These are phyloP conservation scores for Boletus putidus DNA, from an alignment of 1,284 basidiomycete species.

Conservation along the genomic window DNA sequence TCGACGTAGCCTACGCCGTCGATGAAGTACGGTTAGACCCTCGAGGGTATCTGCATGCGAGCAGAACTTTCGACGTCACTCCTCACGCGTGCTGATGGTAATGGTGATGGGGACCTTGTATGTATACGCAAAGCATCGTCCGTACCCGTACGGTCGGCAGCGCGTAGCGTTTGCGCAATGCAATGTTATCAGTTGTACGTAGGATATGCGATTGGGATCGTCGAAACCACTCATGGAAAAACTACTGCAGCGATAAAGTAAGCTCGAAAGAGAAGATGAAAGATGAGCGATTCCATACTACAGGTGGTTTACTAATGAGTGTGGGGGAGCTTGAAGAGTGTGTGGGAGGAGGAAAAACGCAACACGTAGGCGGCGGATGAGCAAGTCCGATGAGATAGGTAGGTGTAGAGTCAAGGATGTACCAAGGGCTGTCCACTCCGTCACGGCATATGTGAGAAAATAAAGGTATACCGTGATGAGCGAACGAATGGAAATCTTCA, in stretches of 20 bases:
- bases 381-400: constrained; percentile 21
- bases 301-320: constrained; percentile 29
- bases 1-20: constrained; percentile 54
- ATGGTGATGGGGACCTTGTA: not conserved
- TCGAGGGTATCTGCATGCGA: constrained; percentile 36
- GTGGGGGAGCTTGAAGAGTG: constrained; percentile 18
- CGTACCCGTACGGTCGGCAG: not conserved
- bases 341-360: constrained; percentile 12
- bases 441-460: constrained; percentile 27
- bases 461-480: constrained; percentile 30
- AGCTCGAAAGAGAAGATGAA: constrained; percentile 14
- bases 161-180: not conserved
- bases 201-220: constrained; percentile 18
- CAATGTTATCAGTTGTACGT: constrained; percentile 15
- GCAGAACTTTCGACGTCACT: constrained; percentile 21
- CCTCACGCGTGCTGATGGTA: constrained; percentile 6
- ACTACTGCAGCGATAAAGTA: constrained; percentile 32
- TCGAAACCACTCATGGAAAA: constrained; percentile 12
- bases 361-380: constrained; percentile 16
- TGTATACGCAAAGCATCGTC: not conserved
- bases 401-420: constrained; percentile 17
- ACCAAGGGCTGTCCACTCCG: constrained; percentile 26
- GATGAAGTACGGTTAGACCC: constrained; percentile 56
- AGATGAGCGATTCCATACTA: constrained; percentile 33
- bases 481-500: constrained; percentile 14